A percentile compares a stretch with the other conserved stretches of the same genome.
Conservation (phyloP, 352 stramenopile species). For the Phytophthora quininea region DNA sequence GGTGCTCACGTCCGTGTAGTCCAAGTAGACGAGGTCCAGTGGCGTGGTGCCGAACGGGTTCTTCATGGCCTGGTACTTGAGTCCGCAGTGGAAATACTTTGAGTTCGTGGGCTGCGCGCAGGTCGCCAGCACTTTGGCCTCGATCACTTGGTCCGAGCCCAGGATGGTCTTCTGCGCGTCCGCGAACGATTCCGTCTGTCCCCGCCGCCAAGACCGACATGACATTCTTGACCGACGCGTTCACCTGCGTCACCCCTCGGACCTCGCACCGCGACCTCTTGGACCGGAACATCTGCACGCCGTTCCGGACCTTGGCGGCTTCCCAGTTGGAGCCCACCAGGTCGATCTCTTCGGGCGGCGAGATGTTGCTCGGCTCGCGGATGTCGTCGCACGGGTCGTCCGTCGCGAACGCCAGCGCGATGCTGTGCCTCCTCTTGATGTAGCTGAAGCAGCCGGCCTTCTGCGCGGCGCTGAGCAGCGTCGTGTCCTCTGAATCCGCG, state of each 20-base stretch:
- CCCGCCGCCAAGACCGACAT: constrained; percentile 70
- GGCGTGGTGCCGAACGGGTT: constrained; percentile 71
- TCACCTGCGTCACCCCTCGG: constrained; percentile 71
- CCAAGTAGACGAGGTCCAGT: constrained; percentile 81
- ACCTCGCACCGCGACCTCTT: constrained; percentile 76
- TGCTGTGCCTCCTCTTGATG: constrained; percentile 77
- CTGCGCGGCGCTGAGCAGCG: constrained; percentile 59
- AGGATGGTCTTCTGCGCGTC: constrained; percentile 68
- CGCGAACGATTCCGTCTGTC: constrained; percentile 63
- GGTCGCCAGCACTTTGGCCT: constrained; percentile 67
- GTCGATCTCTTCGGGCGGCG: constrained; percentile 27
- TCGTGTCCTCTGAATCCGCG: constrained; percentile 11
- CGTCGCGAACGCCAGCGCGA: constrained; percentile 76
- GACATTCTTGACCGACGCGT: constrained; percentile 83
- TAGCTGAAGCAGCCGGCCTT: constrained; percentile 86
- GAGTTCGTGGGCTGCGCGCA: constrained; percentile 64
- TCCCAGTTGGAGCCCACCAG: constrained; percentile 56
- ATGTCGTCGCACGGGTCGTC: constrained; percentile 28
- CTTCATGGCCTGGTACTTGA: constrained; percentile 86
- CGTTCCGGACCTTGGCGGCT: constrained; percentile 66
- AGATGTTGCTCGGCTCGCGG: constrained; percentile 39
- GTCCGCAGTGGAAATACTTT: constrained; percentile 78
- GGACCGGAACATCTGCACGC: constrained; percentile 76
- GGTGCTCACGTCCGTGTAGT: constrained; percentile 85
- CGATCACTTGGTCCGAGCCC: constrained; percentile 65